Percentiles rank a stretch among this genome's conserved stretches.
Conservation (phyloP, 306 rosid species). For the Begonia peltatifolia region DNA sequence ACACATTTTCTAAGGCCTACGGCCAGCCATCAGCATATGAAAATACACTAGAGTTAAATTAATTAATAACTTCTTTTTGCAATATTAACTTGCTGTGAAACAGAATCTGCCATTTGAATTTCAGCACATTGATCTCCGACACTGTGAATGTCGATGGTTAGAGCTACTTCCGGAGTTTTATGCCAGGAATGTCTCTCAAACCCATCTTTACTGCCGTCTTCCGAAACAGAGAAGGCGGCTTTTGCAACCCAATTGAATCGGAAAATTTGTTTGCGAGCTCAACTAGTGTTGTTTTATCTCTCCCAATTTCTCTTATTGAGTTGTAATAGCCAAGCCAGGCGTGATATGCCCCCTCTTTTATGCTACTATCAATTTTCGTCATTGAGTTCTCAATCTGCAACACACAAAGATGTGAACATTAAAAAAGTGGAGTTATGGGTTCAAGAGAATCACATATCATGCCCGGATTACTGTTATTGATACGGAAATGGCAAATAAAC, state of each 20-base stretch:
- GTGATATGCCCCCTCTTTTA: constrained; percentile 88
- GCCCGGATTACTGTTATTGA: too few relatives aligned
- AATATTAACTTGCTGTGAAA: too few relatives aligned
- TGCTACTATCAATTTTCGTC: constrained; percentile 52
- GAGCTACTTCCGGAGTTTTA: constrained; percentile 47
- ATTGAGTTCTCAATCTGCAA: constrained; percentile 62
- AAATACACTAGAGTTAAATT: too few relatives aligned
- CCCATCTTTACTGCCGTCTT: constrained; percentile 89
- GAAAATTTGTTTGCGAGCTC: constrained; percentile 60
- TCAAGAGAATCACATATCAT: too few relatives aligned
- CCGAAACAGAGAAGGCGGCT: constrained; percentile 64
- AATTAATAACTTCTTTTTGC: too few relatives aligned
- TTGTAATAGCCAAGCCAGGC: constrained; percentile 92
- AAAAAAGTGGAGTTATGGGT: too few relatives aligned
- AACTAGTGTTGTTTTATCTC: constrained; percentile 63
- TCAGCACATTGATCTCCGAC: too few relatives aligned
- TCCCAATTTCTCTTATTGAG: constrained; percentile 72
- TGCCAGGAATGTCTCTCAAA: constrained; percentile 78
- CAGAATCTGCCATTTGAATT: too few relatives aligned
- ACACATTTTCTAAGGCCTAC: too few relatives aligned
- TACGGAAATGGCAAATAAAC: too few relatives aligned
- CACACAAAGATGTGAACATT: background rate
- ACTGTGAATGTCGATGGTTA: too few relatives aligned
- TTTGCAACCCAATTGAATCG: constrained; percentile 67
- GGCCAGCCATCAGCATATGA: too few relatives aligned